phyloP scores from a whole-genome alignment of 2,329 filamentous ascomycete genomes.

The Venturia oleaginea region DNA sequence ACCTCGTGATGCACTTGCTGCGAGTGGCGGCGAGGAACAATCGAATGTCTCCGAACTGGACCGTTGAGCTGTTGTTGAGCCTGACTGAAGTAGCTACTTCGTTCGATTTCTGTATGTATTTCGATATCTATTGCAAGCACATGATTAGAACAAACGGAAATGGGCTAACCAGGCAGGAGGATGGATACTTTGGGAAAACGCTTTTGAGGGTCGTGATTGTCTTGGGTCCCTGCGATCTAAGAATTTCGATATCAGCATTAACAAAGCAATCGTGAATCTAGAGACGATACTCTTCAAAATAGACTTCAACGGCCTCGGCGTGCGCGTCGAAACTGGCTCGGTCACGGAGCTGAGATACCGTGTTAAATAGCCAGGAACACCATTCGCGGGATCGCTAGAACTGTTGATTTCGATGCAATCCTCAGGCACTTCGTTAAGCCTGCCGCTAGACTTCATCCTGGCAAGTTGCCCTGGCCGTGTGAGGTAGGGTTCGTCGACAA shows the following conservation, averaged over 20 bases:
- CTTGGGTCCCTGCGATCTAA: neutral
- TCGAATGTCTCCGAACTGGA: neutral
- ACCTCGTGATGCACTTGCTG: neutral
- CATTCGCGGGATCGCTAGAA: neutral
- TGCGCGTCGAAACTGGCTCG: neutral
- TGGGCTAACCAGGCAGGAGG: neutral
- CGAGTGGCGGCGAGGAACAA: neutral
- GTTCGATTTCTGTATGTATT: neutral
- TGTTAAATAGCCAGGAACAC: neutral
- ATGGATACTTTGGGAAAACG: neutral
- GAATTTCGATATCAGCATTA: neutral
- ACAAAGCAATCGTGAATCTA: neutral
- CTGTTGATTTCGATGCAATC: slow-evolving; percentile 2
- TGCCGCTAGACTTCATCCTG: neutral
- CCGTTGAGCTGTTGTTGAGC: neutral
- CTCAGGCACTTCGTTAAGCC: neutral
- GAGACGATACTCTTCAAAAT: slow-evolving; percentile 7
- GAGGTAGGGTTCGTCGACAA: neutral
- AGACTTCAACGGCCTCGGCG: neutral
- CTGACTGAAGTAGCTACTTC: neutral
- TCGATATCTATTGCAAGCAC: neutral
- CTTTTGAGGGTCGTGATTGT: neutral
- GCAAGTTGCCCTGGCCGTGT: neutral
- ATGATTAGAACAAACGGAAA: neutral
- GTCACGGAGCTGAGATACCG: neutral